phyloP scores from a whole-genome alignment of 345 rosid species.

The Erucastrum elatum region DNA sequence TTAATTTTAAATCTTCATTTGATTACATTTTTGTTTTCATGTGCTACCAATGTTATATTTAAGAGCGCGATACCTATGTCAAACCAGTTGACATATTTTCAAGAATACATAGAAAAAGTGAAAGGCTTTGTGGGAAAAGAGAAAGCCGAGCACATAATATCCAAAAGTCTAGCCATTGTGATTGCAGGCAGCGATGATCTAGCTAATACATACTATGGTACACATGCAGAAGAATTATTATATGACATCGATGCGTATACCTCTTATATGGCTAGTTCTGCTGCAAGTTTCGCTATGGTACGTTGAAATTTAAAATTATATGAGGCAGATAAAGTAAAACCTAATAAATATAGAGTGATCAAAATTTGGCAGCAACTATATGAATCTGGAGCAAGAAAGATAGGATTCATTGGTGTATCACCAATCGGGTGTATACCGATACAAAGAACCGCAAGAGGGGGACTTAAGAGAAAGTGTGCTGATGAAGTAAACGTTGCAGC shows the following conservation, averaged over 20 bases:
- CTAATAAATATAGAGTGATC: conserved; percentile 1
- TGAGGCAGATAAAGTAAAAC: background rate
- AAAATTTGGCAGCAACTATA: conserved; percentile 46
- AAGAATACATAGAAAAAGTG: conserved; percentile 52
- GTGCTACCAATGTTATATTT: conserved; percentile 15
- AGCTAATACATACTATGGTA: conserved; percentile 50
- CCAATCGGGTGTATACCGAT: conserved; percentile 64
- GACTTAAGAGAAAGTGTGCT: conserved; percentile 41
- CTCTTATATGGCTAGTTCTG: conserved; percentile 43
- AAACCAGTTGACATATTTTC: conserved; percentile 52
- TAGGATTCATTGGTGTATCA: conserved; percentile 47
- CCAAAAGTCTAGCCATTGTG: conserved; percentile 44
- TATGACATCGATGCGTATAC: conserved; percentile 49
- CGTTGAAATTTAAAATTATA: background rate
- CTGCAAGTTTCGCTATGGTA: conserved; percentile 50
- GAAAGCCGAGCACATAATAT: conserved; percentile 41
- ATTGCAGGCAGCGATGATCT: conserved; percentile 62
- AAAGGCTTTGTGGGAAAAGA: conserved; percentile 49
- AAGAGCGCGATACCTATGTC: conserved; percentile 52
- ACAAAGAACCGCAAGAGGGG: conserved; percentile 56
- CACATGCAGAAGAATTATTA: conserved; percentile 22
- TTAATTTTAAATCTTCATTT: background rate
- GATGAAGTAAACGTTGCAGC: conserved; percentile 48
- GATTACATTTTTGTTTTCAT: background rate
- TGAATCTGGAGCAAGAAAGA: conserved; percentile 58